These are phyloP conservation scores for Oryza meyeriana DNA, from an alignment of 176 grass and related monocot species.

Conservation along the genomic window DNA sequence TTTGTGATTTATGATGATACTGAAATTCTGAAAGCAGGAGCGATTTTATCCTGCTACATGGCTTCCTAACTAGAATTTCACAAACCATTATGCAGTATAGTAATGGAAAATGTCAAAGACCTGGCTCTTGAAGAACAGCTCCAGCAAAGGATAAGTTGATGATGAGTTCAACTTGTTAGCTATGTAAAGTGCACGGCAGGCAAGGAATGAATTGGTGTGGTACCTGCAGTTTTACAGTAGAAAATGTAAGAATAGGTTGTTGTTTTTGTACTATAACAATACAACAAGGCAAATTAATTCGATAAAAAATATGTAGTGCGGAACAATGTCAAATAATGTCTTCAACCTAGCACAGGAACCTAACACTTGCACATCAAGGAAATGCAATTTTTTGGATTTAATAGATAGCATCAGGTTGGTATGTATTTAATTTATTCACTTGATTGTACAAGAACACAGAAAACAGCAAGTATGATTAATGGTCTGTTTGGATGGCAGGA, in stretches of 20 bases:
- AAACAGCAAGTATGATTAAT: background rate
- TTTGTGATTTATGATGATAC: background rate
- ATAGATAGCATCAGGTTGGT: background rate
- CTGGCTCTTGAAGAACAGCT: conserved; percentile 90
- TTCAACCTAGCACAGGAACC: background rate
- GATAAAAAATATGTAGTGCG: background rate
- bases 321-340: background rate
- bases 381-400: background rate
- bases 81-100: background rate
- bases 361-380: background rate
- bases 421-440: background rate
- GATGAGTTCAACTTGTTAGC: conserved; percentile 86
- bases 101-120: conserved; percentile 22
- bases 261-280: background rate
- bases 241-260: background rate
- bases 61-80: background rate
- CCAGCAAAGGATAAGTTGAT: conserved; percentile 79
- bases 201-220: conserved; percentile 78
- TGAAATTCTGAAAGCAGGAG: background rate
- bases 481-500: no score
- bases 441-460: background rate
- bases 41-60: background rate
- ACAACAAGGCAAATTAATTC: background rate
- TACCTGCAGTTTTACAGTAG: conserved; percentile 52
- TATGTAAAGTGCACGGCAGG: conserved; percentile 85